Base-by-base conservation (phyloP, 805 yeast genomes). In the Wickerhamomyces silvicola region DNA sequence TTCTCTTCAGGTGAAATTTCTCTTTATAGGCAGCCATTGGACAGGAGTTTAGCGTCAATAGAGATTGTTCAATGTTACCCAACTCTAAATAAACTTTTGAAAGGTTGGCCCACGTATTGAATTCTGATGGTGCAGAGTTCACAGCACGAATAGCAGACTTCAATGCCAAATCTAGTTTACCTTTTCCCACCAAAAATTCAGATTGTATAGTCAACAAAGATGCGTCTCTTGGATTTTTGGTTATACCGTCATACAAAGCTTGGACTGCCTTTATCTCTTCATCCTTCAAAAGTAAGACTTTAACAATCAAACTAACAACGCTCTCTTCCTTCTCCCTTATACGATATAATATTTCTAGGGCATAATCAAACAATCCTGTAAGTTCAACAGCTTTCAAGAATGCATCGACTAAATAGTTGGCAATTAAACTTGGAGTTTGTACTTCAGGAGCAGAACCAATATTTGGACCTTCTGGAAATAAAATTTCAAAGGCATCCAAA, bases 11-110 rank as follows among this genome's bases (percentile, higher is more conserved):
- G 15, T 68, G 63, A 51, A 65, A 81, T 40, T 72, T 72, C 45
- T 82, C 92, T 49, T 75, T 78, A 9, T 81, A 72, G 1, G 62
- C 46, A 33, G 78, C 78, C 86, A 83, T 81, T 16, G 94, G 94
- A 48, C 88, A 81, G 11, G 90, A 77, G 47, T 83, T 83, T 42
- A 83, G 63, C 1, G 87, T 73, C 35, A 81, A 57, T 32, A 83
- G 62, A 2, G 92, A 83, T 43, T 79, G 72, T 50, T 81, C 88
- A 51, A 75, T 73, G 54, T 81, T 79, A 18, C 75, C 76, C 31
- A 73, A 51, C 27, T 69, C 68, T 24, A 81, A 72, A 53, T 82
- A 81, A 2, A 75, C 70, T 43, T 68, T 68, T 7, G 81, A 82
- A 36, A 83, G 56, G 36, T 72, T 57, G 4, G 79, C 68, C 94